Evolutionary conservation across 192 early-diverging fungal species (phyloP), one percentile per base, ranked within the genome.

Genomic region (Backusella morwellensis): DNA sequence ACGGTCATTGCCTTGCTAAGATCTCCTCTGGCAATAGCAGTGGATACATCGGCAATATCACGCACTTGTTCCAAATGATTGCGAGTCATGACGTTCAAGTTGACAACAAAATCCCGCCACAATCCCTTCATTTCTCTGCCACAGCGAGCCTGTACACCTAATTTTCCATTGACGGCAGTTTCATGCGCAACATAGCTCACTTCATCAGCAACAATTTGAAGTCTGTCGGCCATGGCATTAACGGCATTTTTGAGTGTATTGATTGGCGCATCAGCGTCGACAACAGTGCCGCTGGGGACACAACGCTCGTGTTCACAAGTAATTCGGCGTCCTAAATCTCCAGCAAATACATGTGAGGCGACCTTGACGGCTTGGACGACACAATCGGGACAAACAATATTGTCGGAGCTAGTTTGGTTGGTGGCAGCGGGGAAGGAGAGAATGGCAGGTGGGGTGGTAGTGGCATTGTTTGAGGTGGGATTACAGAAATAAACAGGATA

Each of bases 31-130:
- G 90, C 90, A 71, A 93, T 87, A 19, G 92, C 88, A 19, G 87
- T 93, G 50, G 88, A 91, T 9, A 93, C 92, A 66, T 88, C 86
- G 34, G 89, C 91, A 75, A 92, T 92, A 68, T 92, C 90, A 34
- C 88, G 79, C 9, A 92, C 86, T 73, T 89, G 89, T 56, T 87
- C 85, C 21, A 80, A 81, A 71, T 92, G 88, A 23, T 82, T 84
- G 6, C 75, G 74, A 9, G 83, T 89, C 83, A 91, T 88, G 41
- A 75, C 76, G 72, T 91, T 92, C 35, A 90, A 77, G 69, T 89
- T 84, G 47, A 71, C 76, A 36, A 89, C 85, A 75, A 92, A 83
- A 35, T 89, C 84, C 1, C 76, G 81, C 88, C 88, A 92, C 19
- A 82, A 78, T 44, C 91, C 91, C 19, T 80, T 80, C 6, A 84